Conservation (phyloP, 1,284 basidiomycete species). For the Spongispora temasekensis region DNA sequence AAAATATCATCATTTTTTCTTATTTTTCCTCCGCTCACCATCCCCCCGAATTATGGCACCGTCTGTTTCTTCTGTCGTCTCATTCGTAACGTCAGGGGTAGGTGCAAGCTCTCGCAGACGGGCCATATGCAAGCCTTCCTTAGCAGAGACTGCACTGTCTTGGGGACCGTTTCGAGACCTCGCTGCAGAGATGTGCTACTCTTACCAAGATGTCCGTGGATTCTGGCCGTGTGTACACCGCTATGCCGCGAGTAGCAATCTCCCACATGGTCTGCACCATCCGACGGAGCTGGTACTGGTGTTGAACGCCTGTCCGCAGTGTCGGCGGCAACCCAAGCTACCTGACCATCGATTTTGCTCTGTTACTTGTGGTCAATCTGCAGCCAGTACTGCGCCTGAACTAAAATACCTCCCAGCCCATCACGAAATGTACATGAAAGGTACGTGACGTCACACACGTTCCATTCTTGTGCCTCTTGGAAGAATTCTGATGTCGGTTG, state of each 20-base stretch:
- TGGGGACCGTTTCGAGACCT: not conserved
- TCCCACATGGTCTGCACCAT: too few species aligned
- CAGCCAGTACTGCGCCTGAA: constrained; percentile 17
- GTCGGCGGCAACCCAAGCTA: constrained; percentile 16
- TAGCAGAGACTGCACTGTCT: not conserved
- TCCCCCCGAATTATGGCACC: constrained; percentile 13
- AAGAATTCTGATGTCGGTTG: not conserved
- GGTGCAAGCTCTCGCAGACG: not conserved
- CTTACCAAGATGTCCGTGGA: not conserved
- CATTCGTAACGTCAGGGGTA: not conserved
- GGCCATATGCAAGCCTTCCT: not conserved
- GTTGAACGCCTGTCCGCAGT: constrained; percentile 19
- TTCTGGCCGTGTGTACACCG: not conserved
- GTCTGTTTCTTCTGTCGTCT: not conserved
- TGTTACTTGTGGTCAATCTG: constrained; percentile 11
- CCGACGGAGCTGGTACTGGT: not conserved
- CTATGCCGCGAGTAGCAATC: not conserved
- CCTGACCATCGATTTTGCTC: constrained; percentile 25
- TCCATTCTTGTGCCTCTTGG: not conserved
- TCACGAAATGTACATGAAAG: constrained; percentile 11
- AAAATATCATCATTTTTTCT: too few species aligned
- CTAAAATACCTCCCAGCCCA: constrained; percentile 13
- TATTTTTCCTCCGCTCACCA: too few species aligned
- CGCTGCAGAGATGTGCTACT: not conserved
- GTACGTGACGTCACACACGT: constrained; percentile 4